Evolutionary conservation across 2,329 filamentous ascomycete species (phyloP), one percentile per base, ranked within the genome.

Genomic region (Cladophialophora immunda): DNA sequence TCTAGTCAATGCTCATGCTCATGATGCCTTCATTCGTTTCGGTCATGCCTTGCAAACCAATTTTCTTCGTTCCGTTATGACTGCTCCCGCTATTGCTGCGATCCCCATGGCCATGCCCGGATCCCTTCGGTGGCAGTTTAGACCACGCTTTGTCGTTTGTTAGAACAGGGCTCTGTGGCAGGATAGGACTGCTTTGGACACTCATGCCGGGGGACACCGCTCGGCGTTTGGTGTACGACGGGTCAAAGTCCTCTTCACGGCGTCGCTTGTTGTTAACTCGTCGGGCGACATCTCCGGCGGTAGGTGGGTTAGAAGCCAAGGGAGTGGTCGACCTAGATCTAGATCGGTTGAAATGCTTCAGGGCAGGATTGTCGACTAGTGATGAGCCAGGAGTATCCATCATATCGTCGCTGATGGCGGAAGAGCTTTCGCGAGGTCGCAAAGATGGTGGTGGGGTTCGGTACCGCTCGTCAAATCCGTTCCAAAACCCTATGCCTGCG

Each of bases 1-100:
- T 4, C 80, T 81, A 97, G 78, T 97, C 94, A 75, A 97, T 97
- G 78, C 92, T 97, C 92, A 98, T 95, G 74, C 94, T 93, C 90
- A 97, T 97, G 71, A 97, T 84, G 1, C 93, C 92, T 77, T 97
- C 94, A 76, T 93, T 93, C n/a, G 94, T 94, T 79, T 97, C 94
- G 19, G 88, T 91, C 94, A 98, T 97, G 0, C 94, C 93, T 79
- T 97, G 94, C 72, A 96, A 85, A 8, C 93, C 93, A 15, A 97
- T 84, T 72, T 84, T 81, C 71, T 83, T 81, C 72, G 82, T 78
- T 11, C 86, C 83, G 64, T 84, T 85, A 32, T 64, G 53, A 57
- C 69, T 72, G 41, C 70, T 64, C 45, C 79, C 77, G 61, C 82
- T 82, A 71, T 80, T 81, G 62, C 80, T 78, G 65, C 83, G 79